These are phyloP conservation scores for Achaetomium macrosporum DNA, from an alignment of 2,329 filamentous ascomycete species.

Conservation along the genomic window DNA sequence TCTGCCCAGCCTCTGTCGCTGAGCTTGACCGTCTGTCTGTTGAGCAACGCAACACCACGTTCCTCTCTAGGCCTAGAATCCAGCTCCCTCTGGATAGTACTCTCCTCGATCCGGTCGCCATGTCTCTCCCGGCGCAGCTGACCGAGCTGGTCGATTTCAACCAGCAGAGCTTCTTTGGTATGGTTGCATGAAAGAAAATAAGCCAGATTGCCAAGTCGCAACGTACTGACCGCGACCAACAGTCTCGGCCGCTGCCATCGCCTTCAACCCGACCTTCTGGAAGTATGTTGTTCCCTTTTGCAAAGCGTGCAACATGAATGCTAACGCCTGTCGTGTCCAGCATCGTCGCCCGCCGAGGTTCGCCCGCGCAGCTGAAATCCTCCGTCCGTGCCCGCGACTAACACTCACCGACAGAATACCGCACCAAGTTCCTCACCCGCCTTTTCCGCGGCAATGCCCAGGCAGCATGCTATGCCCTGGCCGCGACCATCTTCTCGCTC, in stretches of 20 bases:
- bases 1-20: background rate
- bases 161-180: constrained; percentile 62
- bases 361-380: constrained; percentile 20
- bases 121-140: constrained; percentile 30
- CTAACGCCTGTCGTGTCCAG: constrained; percentile 43
- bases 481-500: constrained; percentile 81
- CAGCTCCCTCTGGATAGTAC: background rate
- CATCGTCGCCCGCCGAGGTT: constrained; percentile 78
- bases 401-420: constrained; percentile 63
- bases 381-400: constrained; percentile 12
- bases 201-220: constrained; percentile 3
- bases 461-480: constrained; percentile 83
- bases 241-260: constrained; percentile 79
- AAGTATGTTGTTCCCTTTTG: constrained; percentile 60
- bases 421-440: constrained; percentile 80
- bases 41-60: constrained; percentile 2
- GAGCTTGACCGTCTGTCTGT: background rate
- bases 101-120: constrained; percentile 23
- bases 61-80: background rate
- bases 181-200: constrained; percentile 29
- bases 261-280: constrained; percentile 99
- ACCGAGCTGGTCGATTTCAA: constrained; percentile 41
- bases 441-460: constrained; percentile 74
- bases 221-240: constrained; percentile 19
- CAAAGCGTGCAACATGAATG: background rate